Conservation (phyloP, 371 early-diverging fungal species). For the Syncephalastrum contaminatum region DNA sequence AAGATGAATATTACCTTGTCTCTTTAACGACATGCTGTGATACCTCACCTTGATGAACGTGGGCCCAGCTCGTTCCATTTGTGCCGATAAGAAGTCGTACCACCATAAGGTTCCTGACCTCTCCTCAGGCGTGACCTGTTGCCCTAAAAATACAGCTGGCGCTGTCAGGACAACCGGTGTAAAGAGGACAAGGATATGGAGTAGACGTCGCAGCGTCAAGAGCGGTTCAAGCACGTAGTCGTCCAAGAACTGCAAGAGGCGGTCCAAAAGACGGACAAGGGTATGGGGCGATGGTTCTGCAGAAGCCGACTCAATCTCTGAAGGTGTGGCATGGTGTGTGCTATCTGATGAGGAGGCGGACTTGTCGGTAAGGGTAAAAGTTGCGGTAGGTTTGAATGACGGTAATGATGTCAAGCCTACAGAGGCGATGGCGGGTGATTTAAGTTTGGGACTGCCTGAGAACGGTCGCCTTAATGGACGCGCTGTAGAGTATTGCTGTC, state of each 20-base stretch:
- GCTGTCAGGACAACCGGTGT: constrained; percentile 58
- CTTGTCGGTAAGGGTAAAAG: no score
- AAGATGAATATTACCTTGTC: not conserved
- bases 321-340: constrained; percentile 20
- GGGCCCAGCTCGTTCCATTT: constrained; percentile 88
- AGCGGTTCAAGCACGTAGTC: constrained; percentile 60
- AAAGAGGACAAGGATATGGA: constrained; percentile 60
- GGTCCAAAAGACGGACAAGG: constrained; percentile 20
- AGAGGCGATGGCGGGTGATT: no score
- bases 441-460: no score
- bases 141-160: constrained; percentile 60
- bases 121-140: constrained; percentile 37
- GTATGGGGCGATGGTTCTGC: constrained; percentile 14
- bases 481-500: no score
- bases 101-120: constrained; percentile 76
- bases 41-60: constrained; percentile 85
- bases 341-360: no score
- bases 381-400: no score
- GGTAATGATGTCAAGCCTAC: no score
- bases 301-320: constrained; percentile 26
- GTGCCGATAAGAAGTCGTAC: constrained; percentile 72
- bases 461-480: no score
- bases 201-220: constrained; percentile 55
- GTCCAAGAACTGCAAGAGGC: constrained; percentile 36
- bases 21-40: not conserved